phyloP scores from a whole-genome alignment of 257 asterid species.

The Knoxia roxburghii region DNA sequence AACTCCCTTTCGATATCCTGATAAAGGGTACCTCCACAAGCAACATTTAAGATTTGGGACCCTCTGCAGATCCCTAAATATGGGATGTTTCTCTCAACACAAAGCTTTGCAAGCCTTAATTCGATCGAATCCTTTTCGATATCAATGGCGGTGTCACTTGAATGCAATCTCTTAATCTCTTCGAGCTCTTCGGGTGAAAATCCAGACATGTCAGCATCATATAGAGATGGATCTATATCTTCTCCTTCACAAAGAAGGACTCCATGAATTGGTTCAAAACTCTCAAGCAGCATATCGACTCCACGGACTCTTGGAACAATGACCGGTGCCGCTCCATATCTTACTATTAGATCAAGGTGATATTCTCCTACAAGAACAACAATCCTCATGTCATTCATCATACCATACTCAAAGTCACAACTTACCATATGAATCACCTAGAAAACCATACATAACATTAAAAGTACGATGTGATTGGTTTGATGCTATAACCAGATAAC shows the following conservation, averaged over 20 bases:
- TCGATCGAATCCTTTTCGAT: slow-evolving; percentile 78
- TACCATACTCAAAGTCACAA: neutral
- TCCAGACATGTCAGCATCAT: slow-evolving; percentile 44
- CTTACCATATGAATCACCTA: too few relatives aligned
- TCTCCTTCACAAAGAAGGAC: slow-evolving; percentile 91
- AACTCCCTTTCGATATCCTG: slow-evolving; percentile 70
- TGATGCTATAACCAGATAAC: too few relatives aligned
- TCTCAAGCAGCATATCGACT: slow-evolving; percentile 57
- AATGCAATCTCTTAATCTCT: slow-evolving; percentile 50
- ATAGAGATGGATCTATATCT: slow-evolving; percentile 73
- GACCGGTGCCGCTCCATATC: slow-evolving; percentile 75
- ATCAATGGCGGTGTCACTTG: slow-evolving; percentile 70
- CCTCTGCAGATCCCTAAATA: slow-evolving; percentile 89
- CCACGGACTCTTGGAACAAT: slow-evolving; percentile 83
- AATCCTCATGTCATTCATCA: neutral
- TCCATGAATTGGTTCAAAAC: slow-evolving; percentile 88
- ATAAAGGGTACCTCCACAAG: slow-evolving; percentile 87
- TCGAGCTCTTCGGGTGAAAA: slow-evolving; percentile 57
- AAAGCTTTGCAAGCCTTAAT: slow-evolving; percentile 64
- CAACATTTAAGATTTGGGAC: slow-evolving; percentile 82
- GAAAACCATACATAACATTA: too few relatives aligned
- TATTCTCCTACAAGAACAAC: slow-evolving; percentile 50
- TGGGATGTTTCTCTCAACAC: slow-evolving; percentile 83
- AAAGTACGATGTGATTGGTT: too few relatives aligned
- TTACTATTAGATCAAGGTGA: slow-evolving; percentile 72